Conservation (phyloP, 768 basidiomycete species). For the Suillus paluster region DNA sequence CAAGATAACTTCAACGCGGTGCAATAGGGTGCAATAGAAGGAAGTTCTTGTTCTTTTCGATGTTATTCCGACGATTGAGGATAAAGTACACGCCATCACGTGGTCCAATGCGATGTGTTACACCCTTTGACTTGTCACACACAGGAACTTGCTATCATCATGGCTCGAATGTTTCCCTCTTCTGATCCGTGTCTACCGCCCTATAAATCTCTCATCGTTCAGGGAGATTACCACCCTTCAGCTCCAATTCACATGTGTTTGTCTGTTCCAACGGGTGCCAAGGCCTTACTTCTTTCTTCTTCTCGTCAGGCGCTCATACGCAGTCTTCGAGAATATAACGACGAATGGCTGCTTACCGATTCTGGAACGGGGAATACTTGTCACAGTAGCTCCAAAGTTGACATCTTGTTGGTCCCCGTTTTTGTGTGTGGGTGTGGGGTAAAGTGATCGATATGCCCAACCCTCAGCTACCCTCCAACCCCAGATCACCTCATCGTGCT, state of each 20-base stretch:
- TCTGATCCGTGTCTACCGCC: slow-evolving; percentile 50
- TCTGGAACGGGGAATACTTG: slow-evolving; percentile 44
- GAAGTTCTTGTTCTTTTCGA: too few relatives aligned
- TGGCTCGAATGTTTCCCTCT: slow-evolving; percentile 43
- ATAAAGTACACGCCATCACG: too few relatives aligned
- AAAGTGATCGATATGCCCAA: slow-evolving; percentile 14
- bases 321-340: slow-evolving; percentile 52
- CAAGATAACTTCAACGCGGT: not conserved
- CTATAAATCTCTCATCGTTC: slow-evolving; percentile 63
- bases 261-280: slow-evolving; percentile 43
- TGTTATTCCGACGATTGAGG: too few relatives aligned
- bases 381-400: slow-evolving; percentile 46
- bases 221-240: slow-evolving; percentile 66
- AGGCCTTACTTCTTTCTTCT: slow-evolving; percentile 56
- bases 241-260: slow-evolving; percentile 72
- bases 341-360: slow-evolving; percentile 44
- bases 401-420: slow-evolving; percentile 55
- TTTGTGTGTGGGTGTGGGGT: slow-evolving; percentile 5
- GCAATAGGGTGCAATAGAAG: not conserved
- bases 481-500: slow-evolving; percentile 58
- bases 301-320: slow-evolving; percentile 48
- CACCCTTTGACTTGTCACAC: not conserved
- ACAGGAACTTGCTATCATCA: slow-evolving; percentile 6
- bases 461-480: slow-evolving; percentile 64
- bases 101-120: slow-evolving; percentile 13